phyloP scores from a whole-genome alignment of 2,329 filamentous ascomycete genomes.

The Penicillium sp. region DNA sequence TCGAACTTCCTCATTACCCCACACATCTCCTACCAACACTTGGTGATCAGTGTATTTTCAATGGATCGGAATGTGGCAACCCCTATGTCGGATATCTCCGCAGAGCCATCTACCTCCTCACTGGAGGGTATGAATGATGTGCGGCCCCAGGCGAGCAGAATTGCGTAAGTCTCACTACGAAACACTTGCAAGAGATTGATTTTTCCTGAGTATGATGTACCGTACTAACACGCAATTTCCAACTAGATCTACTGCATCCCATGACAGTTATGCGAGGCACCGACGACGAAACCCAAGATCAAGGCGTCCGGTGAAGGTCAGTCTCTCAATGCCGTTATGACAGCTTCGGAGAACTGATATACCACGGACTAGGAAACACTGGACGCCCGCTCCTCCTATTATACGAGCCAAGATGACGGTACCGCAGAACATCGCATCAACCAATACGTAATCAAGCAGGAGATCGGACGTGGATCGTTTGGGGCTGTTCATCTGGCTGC shows the following conservation, averaged over 20 bases:
- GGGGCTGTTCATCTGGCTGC: conserved; percentile 86
- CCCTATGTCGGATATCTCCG: conserved; percentile 13
- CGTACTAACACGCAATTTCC: not conserved
- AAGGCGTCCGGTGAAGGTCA: conserved; percentile 62
- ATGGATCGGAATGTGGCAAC: conserved; percentile 15
- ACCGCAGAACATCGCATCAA: conserved; percentile 82
- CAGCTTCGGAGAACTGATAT: conserved; percentile 12
- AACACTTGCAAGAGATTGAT: not conserved
- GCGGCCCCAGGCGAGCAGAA: conserved; percentile 8
- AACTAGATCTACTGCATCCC: conserved; percentile 41
- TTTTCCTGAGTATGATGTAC: not conserved
- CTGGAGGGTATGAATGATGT: conserved; percentile 6
- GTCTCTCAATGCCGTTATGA: conserved; percentile 5
- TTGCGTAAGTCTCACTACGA: conserved; percentile 12
- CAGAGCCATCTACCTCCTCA: conserved; percentile 10
- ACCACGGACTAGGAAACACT: conserved; percentile 69
- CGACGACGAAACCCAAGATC: conserved; percentile 60
- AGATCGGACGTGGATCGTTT: conserved; percentile 96
- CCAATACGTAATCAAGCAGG: conserved; percentile 88
- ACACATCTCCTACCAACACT: conserved; percentile 13
- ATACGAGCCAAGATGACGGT: conserved; percentile 78
- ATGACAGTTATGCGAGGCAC: conserved; percentile 63
- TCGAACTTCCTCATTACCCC: conserved; percentile 20
- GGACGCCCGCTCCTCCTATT: conserved; percentile 83
- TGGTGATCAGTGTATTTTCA: not conserved